Conservation (phyloP, 768 basidiomycete genomes). For the Tephrocybe sp. region DNA sequence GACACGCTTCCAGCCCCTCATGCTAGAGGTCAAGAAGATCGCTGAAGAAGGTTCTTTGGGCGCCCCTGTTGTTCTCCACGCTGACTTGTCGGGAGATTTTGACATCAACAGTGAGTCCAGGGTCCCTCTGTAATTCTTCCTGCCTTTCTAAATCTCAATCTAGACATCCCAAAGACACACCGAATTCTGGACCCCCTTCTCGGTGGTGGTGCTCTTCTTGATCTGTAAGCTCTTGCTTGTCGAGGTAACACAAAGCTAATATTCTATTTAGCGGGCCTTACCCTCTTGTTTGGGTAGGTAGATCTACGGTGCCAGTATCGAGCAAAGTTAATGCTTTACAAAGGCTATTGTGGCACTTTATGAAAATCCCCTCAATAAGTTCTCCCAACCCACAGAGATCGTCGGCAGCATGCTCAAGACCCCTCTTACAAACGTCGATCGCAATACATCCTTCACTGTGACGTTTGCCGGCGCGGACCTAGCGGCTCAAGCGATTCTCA, state of each 20-base stretch:
- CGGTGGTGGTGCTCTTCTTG: constrained; percentile 81
- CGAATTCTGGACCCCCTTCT: constrained; percentile 76
- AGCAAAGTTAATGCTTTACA: background rate
- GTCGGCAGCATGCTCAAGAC: constrained; percentile 76
- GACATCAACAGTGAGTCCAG: constrained; percentile 54
- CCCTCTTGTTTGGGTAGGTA: constrained; percentile 71
- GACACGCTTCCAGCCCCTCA: constrained; percentile 79
- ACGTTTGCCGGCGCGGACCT: constrained; percentile 60
- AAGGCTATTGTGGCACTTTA: constrained; percentile 78
- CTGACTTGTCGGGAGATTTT: constrained; percentile 76
- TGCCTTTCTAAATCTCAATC: background rate
- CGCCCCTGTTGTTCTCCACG: constrained; percentile 61
- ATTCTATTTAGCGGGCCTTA: constrained; percentile 65
- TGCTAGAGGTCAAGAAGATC: constrained; percentile 59
- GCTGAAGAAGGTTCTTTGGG: constrained; percentile 65
- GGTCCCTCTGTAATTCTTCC: background rate
- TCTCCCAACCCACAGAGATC: constrained; percentile 52
- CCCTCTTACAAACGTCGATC: constrained; percentile 74
- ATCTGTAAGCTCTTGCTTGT: constrained; percentile 52
- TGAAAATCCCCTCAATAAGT: constrained; percentile 74
- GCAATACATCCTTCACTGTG: constrained; percentile 70
- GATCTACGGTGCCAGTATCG: background rate
- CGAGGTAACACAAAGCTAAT: background rate
- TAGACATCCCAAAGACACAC: constrained; percentile 67
- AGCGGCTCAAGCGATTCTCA: constrained; percentile 69